These are phyloP conservation scores for Anacardium occidentale DNA, from an alignment of 345 rosid species.

Conservation along the genomic window DNA sequence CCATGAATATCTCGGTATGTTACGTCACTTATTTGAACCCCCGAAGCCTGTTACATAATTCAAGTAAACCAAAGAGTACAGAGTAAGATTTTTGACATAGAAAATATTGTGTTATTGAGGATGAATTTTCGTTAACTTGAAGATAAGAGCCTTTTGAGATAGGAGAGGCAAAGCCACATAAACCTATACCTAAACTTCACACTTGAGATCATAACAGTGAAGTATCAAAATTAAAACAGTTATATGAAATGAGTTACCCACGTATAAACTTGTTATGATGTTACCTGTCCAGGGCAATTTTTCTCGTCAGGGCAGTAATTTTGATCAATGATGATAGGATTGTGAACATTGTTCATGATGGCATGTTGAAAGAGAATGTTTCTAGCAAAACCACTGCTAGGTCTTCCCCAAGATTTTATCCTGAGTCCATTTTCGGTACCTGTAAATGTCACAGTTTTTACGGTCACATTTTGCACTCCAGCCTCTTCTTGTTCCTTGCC, in stretches of 20 bases:
- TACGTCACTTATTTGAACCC: conserved; percentile 59
- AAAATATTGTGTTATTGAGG: too few species aligned
- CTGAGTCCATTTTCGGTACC: conserved; percentile 60
- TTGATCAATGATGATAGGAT: conserved; percentile 56
- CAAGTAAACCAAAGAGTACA: background rate
- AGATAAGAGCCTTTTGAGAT: too few species aligned
- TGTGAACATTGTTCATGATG: conserved; percentile 47
- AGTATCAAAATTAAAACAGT: too few species aligned
- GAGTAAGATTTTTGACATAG: background rate
- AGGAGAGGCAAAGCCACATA: too few species aligned
- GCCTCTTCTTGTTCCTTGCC: conserved; percentile 44
- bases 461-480: conserved; percentile 58
- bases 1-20: conserved; percentile 59
- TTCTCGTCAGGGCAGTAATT: conserved; percentile 33
- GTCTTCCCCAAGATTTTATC: conserved; percentile 71
- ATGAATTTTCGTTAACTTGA: background rate
- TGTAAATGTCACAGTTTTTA: conserved; percentile 36
- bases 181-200: too few species aligned
- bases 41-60: conserved; percentile 46
- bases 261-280: too few species aligned
- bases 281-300: too few species aligned
- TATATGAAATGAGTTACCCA: too few species aligned
- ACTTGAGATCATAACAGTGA: too few species aligned
- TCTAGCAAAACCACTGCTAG: conserved; percentile 52
- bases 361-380: conserved; percentile 56